Base-by-base conservation (phyloP, 2,329 filamentous ascomycete species). In the Acarospora socialis region DNA sequence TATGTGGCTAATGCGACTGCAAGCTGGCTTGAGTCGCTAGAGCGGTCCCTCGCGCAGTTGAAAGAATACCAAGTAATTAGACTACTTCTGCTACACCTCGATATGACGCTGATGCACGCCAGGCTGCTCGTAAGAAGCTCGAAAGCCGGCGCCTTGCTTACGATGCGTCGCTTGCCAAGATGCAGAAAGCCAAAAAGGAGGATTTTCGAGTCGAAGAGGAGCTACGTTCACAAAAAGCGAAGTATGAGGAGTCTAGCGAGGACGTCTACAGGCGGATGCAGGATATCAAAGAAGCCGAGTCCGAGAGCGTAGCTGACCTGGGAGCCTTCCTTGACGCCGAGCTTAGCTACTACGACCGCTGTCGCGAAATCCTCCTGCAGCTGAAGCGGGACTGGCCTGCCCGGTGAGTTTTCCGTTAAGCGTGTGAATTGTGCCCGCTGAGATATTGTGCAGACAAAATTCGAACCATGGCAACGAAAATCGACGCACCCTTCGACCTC, bases 201-300 rank as follows among this genome's bases (percentile, higher is more conserved):
- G 87, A 95, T 53, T 92, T 90, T 60, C 70, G 83, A 40, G 68
- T 90, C 34, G 90, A 95, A 55, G 87, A 95, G 52, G 87, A 95
- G 56, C 70, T 93, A 33, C 79, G 87, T 34, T 70, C 75, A 17
- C 82, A 90, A 53, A 92, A 92, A 55, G 81, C 82, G 46, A 95
- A 95, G 59, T 95, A 93, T 50, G 90, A 95, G 51, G 90, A 95
- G 60, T 78, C 82, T 10, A 90, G 72, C 50, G 87, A 95, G 50
- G 87, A 95, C 47, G 86, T 95, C 33, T 70, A 77, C 46, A 73
- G 87, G 37, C 72, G 87, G 34, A 95, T 95, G 90, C 74, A 92
- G 56, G 87, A 95, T 50, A 92, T 95, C 59, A 87, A 90, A 60
- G 86, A 94, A 47, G 72, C 82, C 14, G 87, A 95, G 56, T 67